Evolutionary conservation across 2,329 filamentous ascomycete genomes (phyloP).

Genomic region (Colletotrichum tamarilloi): DNA sequence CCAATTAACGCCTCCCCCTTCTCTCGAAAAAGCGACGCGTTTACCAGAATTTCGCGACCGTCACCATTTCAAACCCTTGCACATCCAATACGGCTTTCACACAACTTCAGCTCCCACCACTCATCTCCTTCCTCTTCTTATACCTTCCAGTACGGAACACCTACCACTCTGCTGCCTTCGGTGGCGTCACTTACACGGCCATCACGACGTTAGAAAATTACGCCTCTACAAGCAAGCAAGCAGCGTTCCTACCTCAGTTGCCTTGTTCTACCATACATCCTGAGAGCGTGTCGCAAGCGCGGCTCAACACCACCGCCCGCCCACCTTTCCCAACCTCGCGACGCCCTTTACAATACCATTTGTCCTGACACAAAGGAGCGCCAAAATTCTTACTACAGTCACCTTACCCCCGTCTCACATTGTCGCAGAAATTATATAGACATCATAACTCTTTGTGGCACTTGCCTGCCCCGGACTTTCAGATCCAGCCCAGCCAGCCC

Average conservation of each 20-base stretch:
- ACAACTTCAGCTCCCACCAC: conserved; percentile 24
- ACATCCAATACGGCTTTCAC: conserved; percentile 11
- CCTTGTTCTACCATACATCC: neutral
- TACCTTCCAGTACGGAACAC: too few species aligned
- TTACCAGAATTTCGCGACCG: conserved; percentile 26
- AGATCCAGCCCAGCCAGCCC: conserved; percentile 1
- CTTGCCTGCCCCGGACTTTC: conserved; percentile 13
- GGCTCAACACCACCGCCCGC: neutral
- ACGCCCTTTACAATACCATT: neutral
- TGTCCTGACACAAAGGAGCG: neutral
- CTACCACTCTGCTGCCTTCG: neutral
- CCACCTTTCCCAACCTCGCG: neutral
- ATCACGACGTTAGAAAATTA: neutral
- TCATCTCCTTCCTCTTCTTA: neutral
- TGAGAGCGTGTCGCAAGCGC: neutral
- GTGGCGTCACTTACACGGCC: neutral
- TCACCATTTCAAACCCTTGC: conserved; percentile 28
- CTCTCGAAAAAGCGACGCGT: conserved; percentile 31
- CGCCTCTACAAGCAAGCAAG: neutral
- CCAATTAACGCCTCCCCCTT: conserved; percentile 27
- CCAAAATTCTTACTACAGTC: neutral
- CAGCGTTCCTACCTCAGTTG: neutral
- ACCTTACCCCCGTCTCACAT: conserved; percentile 3
- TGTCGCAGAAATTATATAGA: neutral
- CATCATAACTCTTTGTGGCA: conserved; percentile 13